These are phyloP conservation scores for Didymella pinodella DNA, from an alignment of 2,329 filamentous ascomycete species.

Conservation along the genomic window DNA sequence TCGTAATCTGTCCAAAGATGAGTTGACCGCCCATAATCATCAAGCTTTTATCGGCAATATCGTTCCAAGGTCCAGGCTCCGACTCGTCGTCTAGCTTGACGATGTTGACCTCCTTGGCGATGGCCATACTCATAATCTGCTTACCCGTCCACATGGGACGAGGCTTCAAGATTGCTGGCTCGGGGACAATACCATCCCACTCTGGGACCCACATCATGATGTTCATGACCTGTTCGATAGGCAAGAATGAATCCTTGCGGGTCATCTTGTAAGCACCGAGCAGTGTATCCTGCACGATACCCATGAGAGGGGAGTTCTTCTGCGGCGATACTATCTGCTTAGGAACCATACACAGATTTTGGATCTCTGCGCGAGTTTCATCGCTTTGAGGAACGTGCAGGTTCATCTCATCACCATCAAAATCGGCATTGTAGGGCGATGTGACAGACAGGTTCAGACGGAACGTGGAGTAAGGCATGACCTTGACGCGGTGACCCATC, in stretches of 20 bases:
- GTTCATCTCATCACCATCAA: constrained; percentile 99
- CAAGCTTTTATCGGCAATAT: constrained; percentile 78
- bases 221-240: constrained; percentile 93
- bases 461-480: constrained; percentile 99
- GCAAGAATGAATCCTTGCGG: constrained; percentile 88
- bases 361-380: constrained; percentile 93
- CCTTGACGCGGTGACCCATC: constrained; percentile 98
- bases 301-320: constrained; percentile 96
- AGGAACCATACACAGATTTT: constrained; percentile 95
- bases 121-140: constrained; percentile 92
- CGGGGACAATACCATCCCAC: constrained; percentile 94
- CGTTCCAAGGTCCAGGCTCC: constrained; percentile 59
- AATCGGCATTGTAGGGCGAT: constrained; percentile 99
- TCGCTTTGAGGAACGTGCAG: constrained; percentile 98
- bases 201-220: constrained; percentile 96
- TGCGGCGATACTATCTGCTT: constrained; percentile 98
- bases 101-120: constrained; percentile 85
- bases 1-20: constrained; percentile 87
- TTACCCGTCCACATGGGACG: constrained; percentile 96
- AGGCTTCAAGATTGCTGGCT: constrained; percentile 93
- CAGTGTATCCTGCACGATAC: constrained; percentile 97
- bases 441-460: constrained; percentile 96
- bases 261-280: constrained; percentile 98
- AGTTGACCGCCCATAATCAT: constrained; percentile 87
- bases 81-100: constrained; percentile 66